Base-by-base conservation (phyloP, 805 yeast species). In the Wickerhamiella allomyrinae region DNA sequence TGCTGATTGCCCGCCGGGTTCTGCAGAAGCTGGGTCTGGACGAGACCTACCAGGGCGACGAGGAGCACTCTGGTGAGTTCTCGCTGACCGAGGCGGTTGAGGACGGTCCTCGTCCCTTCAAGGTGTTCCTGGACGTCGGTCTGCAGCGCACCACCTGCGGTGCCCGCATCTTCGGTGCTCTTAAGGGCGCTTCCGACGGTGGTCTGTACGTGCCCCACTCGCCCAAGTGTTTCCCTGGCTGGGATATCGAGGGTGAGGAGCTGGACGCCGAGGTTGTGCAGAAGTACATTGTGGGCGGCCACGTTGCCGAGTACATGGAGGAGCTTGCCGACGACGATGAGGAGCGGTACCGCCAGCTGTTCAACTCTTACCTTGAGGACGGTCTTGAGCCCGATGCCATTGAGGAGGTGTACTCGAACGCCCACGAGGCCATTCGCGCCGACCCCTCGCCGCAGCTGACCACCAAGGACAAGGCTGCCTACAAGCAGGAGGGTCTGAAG, bases 131-230 rank as follows among this genome's bases (percentile, higher is more conserved):
- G 66, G 98, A 91, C 69, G 87, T 91, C 65, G 98, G 98, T 84
- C 76, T 91, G 69, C 94, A 86, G 74, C 87, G 98, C 81, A 86
- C 98, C 74, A 91, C 98, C 74, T 87, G 97, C 63, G 98, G 98
- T 85, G 96, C 97, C 67, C 84, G 94, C 73, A 77, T 91, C 69
- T 91, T 91, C 64, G 98, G 97, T 84, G 96, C 91, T 66, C 76
- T 91, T 65, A 91, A 91, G 81, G 98, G 98, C 82, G 98, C 98
- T 65, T 89, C 97, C 54, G 98, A 91, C 69, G 98, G 98, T 83
- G 98, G 98, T 62, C 76, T 91, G 63, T 85, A 82, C 87, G 76
- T 91, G 66, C 98, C 98, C 59, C 98, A 91, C 87, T 85, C 94
- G 60, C 83, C 94, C 66, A 87, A 87, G 79, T 87, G 98, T 81